Evolutionary conservation across 192 early-diverging fungal species (phyloP), one percentile per base, ranked within the genome.

Genomic region (Coemansia sp.): DNA sequence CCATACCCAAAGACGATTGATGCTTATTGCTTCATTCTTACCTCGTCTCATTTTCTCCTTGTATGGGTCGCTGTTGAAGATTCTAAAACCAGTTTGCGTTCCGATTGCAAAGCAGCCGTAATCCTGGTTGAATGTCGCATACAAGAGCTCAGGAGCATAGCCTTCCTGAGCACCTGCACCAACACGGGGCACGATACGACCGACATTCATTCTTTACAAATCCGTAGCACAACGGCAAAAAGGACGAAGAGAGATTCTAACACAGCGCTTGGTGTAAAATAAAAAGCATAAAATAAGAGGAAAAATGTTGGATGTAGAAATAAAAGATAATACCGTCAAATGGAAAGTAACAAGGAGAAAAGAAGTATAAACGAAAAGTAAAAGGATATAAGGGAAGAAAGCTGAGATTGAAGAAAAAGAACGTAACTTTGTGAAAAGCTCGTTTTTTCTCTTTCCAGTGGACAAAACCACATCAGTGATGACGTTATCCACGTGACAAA

Each of bases 81-180:
- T 89, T 72, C 93, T 86, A 76, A 94, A 95, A 1, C 94, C 93
- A 41, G 80, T 86, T 59, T 92, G 91, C 4, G 92, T 86, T 12
- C 91, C 93, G 41, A 91, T 86, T 37, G 91, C 88, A 76, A 95
- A 94, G 76, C 92, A 93, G 26, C 88, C 89, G 74, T 86, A 91
- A 72, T 94, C 90, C 71, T 93, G 92, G 79, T 94, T 94, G 72
- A 94, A 93, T 22, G 85, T 85, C 54, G 89, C 89, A 72, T 88
- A 94, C 45, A 93, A 81, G 55, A 95, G 78, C 62, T 82, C 74
- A 3, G 79, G 79, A 52, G 80, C 80, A 59, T 71, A 74, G 49
- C 68, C 67, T 16, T 82, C 80, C 63, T 82, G 80, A 18, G 68
- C 36, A 45, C 67, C 66, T 6, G 74, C 45, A 62, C 71, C 69